Conservation (phyloP, 345 rosid species). For the Reutealis trisperma region DNA sequence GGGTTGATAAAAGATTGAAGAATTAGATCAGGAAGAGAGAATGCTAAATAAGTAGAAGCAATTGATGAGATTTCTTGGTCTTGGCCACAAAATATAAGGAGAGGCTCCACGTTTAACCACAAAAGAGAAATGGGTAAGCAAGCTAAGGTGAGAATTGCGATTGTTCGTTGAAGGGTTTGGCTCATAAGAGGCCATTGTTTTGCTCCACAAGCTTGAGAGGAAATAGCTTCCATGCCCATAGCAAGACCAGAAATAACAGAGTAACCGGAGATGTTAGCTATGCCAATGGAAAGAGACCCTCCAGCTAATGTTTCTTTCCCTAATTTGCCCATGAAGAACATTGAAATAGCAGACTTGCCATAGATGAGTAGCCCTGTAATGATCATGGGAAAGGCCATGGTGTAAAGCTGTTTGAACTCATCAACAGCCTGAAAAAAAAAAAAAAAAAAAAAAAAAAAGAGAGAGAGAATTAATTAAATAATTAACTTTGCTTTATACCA, state of each 20-base stretch:
- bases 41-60: slow-evolving; percentile 42
- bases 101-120: slow-evolving; percentile 47
- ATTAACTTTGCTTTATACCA: neutral
- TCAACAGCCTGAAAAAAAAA: slow-evolving; percentile 39
- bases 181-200: slow-evolving; percentile 51
- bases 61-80: slow-evolving; percentile 47
- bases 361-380: slow-evolving; percentile 50
- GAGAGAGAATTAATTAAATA: neutral
- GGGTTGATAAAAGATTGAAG: slow-evolving; percentile 51
- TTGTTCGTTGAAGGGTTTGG: slow-evolving; percentile 56
- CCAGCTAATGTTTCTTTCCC: slow-evolving; percentile 58
- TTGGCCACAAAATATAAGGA: slow-evolving; percentile 46
- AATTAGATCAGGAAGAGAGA: slow-evolving; percentile 53
- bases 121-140: slow-evolving; percentile 54
- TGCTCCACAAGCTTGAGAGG: slow-evolving; percentile 68
- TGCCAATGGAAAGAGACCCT: slow-evolving; percentile 52
- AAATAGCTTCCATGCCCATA: slow-evolving; percentile 58
- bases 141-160: slow-evolving; percentile 35
- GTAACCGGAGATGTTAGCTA: slow-evolving; percentile 56
- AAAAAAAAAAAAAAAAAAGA: neutral
- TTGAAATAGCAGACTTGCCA: slow-evolving; percentile 49
- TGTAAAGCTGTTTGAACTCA: slow-evolving; percentile 49
- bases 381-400: slow-evolving; percentile 53
- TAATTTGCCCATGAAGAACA: slow-evolving; percentile 52
- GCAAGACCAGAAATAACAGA: slow-evolving; percentile 57